A percentile compares a stretch with the other conserved stretches of the same genome.
Evolutionary conservation across 768 basidiomycete genomes (phyloP).

Genomic region (Boletellus ananiceps): DNA sequence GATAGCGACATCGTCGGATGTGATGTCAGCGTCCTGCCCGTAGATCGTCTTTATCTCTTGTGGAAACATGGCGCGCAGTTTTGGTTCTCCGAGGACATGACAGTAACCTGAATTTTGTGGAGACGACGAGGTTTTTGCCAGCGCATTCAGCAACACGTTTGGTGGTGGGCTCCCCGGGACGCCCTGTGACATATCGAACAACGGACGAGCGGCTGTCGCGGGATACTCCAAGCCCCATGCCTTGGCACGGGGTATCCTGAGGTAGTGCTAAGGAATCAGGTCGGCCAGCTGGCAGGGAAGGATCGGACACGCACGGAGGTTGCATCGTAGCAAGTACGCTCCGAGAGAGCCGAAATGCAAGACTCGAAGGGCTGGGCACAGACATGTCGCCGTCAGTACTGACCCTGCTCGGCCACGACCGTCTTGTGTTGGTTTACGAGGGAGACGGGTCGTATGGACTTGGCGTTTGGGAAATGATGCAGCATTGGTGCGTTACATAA

Average conservation of each 20-base stretch:
- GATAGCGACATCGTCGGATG: slow-evolving; percentile 54
- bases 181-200: slow-evolving; percentile 76
- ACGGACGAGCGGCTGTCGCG: slow-evolving; percentile 38
- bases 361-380: not conserved
- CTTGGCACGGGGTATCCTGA: slow-evolving; percentile 54
- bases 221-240: slow-evolving; percentile 49
- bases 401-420: not conserved
- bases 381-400: slow-evolving; percentile 1
- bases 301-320: slow-evolving; percentile 38
- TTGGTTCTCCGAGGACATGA: slow-evolving; percentile 52
- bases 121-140: slow-evolving; percentile 43
- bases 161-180: slow-evolving; percentile 67
- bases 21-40: slow-evolving; percentile 45
- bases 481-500: too few species aligned
- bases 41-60: slow-evolving; percentile 62
- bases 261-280: not conserved
- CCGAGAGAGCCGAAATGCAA: slow-evolving; percentile 38
- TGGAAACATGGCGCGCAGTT: slow-evolving; percentile 47
- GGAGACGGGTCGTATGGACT: not conserved
- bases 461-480: too few species aligned
- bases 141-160: slow-evolving; percentile 41
- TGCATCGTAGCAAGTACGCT: slow-evolving; percentile 40
- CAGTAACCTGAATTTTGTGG: slow-evolving; percentile 52
- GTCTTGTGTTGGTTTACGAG: not conserved
- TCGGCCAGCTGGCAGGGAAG: too few species aligned